Evolutionary conservation across 352 stramenopile species (phyloP), one percentile per base, ranked within the genome.

Genomic region (Globisporangium paroecandrum): DNA sequence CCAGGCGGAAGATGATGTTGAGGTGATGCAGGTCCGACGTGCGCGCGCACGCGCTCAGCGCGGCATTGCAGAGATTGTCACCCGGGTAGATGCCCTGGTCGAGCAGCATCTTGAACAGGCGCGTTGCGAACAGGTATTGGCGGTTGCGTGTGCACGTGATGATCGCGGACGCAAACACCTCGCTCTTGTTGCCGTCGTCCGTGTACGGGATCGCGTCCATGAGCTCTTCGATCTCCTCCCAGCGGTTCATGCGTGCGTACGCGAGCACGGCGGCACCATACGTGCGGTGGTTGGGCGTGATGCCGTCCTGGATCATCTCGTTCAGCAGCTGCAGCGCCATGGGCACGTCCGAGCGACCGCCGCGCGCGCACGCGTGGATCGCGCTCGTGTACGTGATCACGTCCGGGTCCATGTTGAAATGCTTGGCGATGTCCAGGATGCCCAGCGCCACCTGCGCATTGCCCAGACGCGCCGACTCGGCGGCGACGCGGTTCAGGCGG

Each of bases 351-450:
- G 73, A 73, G 27, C 71, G 78, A 9, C 69, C 70, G 22, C 81
- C 83, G 55, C 85, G 85, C 12, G 84, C 85, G 46, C 85, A 95
- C 29, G 86, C 86, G 71, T 91, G 81, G 65, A 95, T 95, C 32
- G 82, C 83, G 63, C 83, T 90, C 27, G 84, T 93, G 77, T 89
- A 95, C 34, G 82, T 91, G 34, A 91, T 70, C 9, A 91, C 82
- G 69, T 93, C 83, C 1, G 81, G 82, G 41, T 72, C 55, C 59
- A 92, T 66, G n/a, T 78, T 60, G 51, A 91, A 89, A 66, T 94
- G 77, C 49, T 83, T 83, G 32, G 75, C 74, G 61, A 94, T 91
- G 58, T 90, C 77, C 43, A 94, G 72, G 20, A 92, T 75, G 22
- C 82, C 84, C n/a, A 90, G 64, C 46, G 86, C 86, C 49, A 94